Conservation (phyloP, 108 stramenopile genomes). For the Seminavis robusta region DNA sequence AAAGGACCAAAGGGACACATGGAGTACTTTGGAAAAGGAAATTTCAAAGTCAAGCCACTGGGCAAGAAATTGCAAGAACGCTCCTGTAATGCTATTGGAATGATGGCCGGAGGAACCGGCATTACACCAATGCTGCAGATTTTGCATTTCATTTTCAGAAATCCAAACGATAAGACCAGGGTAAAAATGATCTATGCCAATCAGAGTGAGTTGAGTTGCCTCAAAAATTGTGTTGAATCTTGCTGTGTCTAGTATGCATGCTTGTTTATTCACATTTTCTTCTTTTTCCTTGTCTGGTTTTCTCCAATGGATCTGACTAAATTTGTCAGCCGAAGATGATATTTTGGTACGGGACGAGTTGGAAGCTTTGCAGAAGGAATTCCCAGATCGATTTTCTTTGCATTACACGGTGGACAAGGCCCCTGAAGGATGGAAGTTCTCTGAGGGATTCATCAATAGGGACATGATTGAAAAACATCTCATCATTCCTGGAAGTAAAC, state of each 20-base stretch:
- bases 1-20: slow-evolving; percentile 89
- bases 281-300: slow-evolving; percentile 8
- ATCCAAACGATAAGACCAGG: slow-evolving; percentile 34
- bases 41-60: slow-evolving; percentile 65
- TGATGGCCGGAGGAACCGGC: slow-evolving; percentile 99
- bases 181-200: slow-evolving; percentile 86
- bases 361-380: slow-evolving; percentile 61
- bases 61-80: slow-evolving; percentile 62
- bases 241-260: not conserved
- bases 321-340: slow-evolving; percentile 78
- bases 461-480: slow-evolving; percentile 88
- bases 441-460: slow-evolving; percentile 88
- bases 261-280: not conserved
- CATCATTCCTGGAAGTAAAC: slow-evolving; percentile 20
- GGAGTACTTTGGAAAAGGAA: slow-evolving; percentile 61
- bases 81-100: slow-evolving; percentile 69
- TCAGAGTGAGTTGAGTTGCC: slow-evolving; percentile 37
- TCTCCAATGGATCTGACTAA: slow-evolving; percentile 30
- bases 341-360: slow-evolving; percentile 90
- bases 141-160: slow-evolving; percentile 58
- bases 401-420: slow-evolving; percentile 89
- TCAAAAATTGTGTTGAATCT: not conserved
- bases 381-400: slow-evolving; percentile 76
- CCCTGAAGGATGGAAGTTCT: slow-evolving; percentile 64
- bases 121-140: slow-evolving; percentile 98